A percentile compares a stretch with the other conserved stretches of the same genome.
Conservation (phyloP, 768 basidiomycete genomes). For the Gloeophyllum trabeum region DNA sequence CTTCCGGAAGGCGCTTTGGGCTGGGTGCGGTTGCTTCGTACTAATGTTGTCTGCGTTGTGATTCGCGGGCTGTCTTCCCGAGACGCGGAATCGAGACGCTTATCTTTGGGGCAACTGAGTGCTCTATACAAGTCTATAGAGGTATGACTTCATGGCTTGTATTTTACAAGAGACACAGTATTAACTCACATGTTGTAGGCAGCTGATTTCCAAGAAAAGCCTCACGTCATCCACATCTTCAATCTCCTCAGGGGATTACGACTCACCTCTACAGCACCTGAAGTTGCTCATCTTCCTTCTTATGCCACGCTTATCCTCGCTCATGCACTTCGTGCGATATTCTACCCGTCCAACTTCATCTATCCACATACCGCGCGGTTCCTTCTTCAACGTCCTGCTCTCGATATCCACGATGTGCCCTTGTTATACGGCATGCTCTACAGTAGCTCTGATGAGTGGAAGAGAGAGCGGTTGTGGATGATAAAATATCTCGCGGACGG, state of each 20-base stretch:
- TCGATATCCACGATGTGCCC: slow-evolving; percentile 79
- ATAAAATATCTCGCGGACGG: slow-evolving; percentile 75
- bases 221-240: slow-evolving; percentile 65
- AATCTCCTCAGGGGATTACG: slow-evolving; percentile 49
- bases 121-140: no score
- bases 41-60: slow-evolving; percentile 65
- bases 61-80: slow-evolving; percentile 65
- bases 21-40: slow-evolving; percentile 85
- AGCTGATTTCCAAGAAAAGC: slow-evolving; percentile 68
- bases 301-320: slow-evolving; percentile 73
- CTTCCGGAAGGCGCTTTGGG: slow-evolving; percentile 46
- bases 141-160: background rate
- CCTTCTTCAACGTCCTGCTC: slow-evolving; percentile 76
- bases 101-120: no score
- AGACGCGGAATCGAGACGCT: slow-evolving; percentile 34
- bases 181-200: slow-evolving; percentile 25
- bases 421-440: slow-evolving; percentile 87
- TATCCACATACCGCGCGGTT: slow-evolving; percentile 84
- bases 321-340: slow-evolving; percentile 72
- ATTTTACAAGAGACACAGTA: background rate
- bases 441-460: slow-evolving; percentile 69
- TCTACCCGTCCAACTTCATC: slow-evolving; percentile 80
- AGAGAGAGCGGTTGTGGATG: slow-evolving; percentile 86
- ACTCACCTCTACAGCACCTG: slow-evolving; percentile 22
- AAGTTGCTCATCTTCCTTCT: slow-evolving; percentile 53